Conservation (phyloP, 1,284 basidiomycete species). For the Inonotus obliquus region DNA sequence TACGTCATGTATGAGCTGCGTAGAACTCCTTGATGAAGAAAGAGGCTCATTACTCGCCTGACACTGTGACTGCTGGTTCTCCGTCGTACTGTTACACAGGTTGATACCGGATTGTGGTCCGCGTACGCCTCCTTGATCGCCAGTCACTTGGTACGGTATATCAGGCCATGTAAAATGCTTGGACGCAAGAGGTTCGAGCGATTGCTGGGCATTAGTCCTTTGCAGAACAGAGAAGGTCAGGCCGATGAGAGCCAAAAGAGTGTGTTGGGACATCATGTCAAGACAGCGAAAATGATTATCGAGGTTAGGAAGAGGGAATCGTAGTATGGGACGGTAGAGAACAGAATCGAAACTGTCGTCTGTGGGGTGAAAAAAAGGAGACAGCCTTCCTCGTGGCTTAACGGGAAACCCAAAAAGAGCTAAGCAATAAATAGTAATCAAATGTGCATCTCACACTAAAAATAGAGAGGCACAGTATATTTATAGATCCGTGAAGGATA, state of each 20-base stretch:
- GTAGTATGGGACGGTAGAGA: background rate
- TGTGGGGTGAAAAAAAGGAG: background rate
- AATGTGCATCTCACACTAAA: background rate
- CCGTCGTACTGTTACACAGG: conserved; percentile 65
- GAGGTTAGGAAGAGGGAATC: too few relatives aligned
- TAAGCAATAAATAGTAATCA: background rate
- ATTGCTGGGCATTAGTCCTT: conserved; percentile 14
- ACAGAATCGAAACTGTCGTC: background rate
- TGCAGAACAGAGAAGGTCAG: conserved; percentile 6
- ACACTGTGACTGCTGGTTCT: conserved; percentile 53
- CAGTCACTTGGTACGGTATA: conserved; percentile 49
- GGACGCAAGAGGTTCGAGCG: conserved; percentile 22
- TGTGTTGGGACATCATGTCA: conserved; percentile 19
- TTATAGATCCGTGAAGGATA: background rate
- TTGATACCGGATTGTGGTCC: conserved; percentile 64
- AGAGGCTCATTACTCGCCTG: conserved; percentile 33
- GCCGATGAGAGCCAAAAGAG: conserved; percentile 21
- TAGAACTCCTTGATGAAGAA: conserved; percentile 12
- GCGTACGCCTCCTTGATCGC: conserved; percentile 40
- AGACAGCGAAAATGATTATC: background rate
- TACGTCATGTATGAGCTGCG: background rate
- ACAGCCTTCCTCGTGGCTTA: background rate
- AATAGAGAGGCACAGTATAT: background rate
- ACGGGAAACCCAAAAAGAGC: background rate
- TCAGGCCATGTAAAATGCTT: conserved; percentile 20